phyloP scores from a whole-genome alignment of 345 rosid species.

The Erucastrum elatum region DNA sequence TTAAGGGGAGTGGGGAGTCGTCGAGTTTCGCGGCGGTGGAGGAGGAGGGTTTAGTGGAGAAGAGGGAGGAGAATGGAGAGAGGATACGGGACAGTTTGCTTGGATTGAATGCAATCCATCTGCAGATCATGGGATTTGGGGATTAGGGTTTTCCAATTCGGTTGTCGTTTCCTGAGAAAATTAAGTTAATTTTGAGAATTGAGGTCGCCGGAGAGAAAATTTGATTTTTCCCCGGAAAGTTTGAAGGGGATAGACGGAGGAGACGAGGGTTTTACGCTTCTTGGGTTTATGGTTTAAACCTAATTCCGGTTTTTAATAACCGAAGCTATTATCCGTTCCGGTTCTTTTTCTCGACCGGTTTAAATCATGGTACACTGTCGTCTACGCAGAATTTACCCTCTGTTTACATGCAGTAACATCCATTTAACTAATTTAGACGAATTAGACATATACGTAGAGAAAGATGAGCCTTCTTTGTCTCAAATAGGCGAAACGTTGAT shows the following conservation, averaged over 20 bases:
- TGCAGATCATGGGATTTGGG: constrained; percentile 47
- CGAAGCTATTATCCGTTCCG: background rate
- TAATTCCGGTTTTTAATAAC: constrained; percentile 1
- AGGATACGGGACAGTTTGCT: constrained; percentile 26
- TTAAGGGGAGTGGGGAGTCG: constrained; percentile 22
- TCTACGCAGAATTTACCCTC: background rate
- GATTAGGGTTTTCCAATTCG: background rate
- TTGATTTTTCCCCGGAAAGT: constrained; percentile 33
- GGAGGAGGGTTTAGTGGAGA: constrained; percentile 41
- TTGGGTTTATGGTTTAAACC: constrained; percentile 16
- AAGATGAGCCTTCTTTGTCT: constrained; percentile 80
- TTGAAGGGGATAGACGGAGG: constrained; percentile 20
- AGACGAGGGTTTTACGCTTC: constrained; percentile 3
- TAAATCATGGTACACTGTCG: background rate
- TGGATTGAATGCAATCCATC: constrained; percentile 40
- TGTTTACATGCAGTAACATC: constrained; percentile 16
- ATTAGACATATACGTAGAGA: constrained; percentile 5
- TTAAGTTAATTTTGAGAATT: background rate
- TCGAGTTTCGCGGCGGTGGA: constrained; percentile 45
- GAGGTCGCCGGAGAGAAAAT: constrained; percentile 2
- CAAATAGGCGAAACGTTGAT: constrained; percentile 61
- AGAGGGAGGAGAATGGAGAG: constrained; percentile 35
- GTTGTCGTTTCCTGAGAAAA: background rate
- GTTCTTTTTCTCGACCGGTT: constrained; percentile 5
- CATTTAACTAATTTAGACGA: background rate